Conservation (phyloP, 805 yeast genomes). For the Metschnikowia lachancei region DNA sequence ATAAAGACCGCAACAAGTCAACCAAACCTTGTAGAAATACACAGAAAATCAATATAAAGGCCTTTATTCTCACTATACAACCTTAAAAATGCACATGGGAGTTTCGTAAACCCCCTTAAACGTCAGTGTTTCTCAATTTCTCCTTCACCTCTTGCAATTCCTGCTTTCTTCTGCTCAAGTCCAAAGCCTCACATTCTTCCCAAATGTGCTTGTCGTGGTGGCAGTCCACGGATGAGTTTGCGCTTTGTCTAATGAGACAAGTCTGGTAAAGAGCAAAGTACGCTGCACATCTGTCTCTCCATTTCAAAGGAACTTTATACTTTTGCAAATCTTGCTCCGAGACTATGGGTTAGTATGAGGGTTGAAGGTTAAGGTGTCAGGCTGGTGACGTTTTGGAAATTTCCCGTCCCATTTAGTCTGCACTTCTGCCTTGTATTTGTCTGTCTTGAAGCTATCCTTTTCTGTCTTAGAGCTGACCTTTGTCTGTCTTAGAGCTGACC, state of each 20-base stretch:
- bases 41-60: background rate
- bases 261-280: constrained; percentile 45
- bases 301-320: constrained; percentile 70
- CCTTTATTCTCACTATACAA: constrained; percentile 5
- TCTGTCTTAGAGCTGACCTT: too few species aligned
- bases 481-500: background rate
- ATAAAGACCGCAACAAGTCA: too few species aligned
- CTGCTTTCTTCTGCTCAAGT: constrained; percentile 74
- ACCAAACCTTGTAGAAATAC: background rate
- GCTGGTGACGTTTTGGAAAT: too few species aligned
- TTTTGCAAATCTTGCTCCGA: constrained; percentile 82
- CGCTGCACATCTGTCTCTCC: constrained; percentile 81
- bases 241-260: constrained; percentile 44
- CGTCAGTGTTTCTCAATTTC: constrained; percentile 24
- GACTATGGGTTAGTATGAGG: constrained; percentile 43
- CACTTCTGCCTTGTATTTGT: too few species aligned
- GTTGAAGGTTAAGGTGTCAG: background rate
- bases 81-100: constrained; percentile 4
- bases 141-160: constrained; percentile 61
- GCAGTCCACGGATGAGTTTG: constrained; percentile 52
- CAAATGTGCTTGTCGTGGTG: constrained; percentile 75
- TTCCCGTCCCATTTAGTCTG: too few species aligned
- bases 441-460: too few species aligned
- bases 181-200: constrained; percentile 82
- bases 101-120: background rate